Conservation (phyloP, 2,329 filamentous ascomycete genomes). For the Trichophyton benhamiae region DNA sequence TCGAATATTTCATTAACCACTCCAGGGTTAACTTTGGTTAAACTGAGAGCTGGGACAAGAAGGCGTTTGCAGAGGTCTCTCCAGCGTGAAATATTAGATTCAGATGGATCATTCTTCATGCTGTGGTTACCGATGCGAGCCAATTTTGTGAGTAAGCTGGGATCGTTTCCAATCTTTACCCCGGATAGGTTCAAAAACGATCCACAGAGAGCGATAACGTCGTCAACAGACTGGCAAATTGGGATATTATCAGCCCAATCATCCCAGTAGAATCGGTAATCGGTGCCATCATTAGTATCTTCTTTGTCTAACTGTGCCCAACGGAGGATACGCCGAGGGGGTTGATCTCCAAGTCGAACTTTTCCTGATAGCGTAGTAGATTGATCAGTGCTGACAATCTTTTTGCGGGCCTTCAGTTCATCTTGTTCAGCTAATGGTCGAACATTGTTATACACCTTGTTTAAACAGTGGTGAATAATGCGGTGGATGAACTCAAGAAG, state of each 20-base stretch:
- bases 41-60: constrained; percentile 75
- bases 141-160: constrained; percentile 64
- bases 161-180: constrained; percentile 77
- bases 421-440: constrained; percentile 35
- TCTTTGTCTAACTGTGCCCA: constrained; percentile 75
- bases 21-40: constrained; percentile 72
- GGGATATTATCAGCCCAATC: constrained; percentile 94
- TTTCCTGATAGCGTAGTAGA: constrained; percentile 56
- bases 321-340: constrained; percentile 55
- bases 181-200: constrained; percentile 77
- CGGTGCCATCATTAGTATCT: constrained; percentile 59
- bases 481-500: constrained; percentile 72
- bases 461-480: constrained; percentile 68
- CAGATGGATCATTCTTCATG: constrained; percentile 55
- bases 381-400: constrained; percentile 49
- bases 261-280: constrained; percentile 92
- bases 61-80: constrained; percentile 69
- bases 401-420: constrained; percentile 38
- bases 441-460: constrained; percentile 53
- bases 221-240: constrained; percentile 77
- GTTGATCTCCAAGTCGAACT: constrained; percentile 48
- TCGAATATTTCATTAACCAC: constrained; percentile 78
- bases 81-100: constrained; percentile 65
- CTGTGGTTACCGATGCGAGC: constrained; percentile 74
- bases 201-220: constrained; percentile 75